Evolutionary conservation across 306 rosid genomes (phyloP), one percentile per base, ranked within the genome.

Genomic region (Carpinus fangiana): DNA sequence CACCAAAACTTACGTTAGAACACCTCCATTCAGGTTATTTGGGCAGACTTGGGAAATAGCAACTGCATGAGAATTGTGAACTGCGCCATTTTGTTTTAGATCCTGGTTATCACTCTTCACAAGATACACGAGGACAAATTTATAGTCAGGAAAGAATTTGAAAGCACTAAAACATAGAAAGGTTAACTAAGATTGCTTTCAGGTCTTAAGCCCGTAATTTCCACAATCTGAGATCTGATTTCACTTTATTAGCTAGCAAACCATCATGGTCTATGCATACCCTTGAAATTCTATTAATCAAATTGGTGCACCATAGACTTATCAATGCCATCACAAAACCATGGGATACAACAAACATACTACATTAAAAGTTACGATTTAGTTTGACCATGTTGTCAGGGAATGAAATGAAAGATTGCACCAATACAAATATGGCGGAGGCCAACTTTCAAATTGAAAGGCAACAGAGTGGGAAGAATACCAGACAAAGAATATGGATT

Each of bases 71-170:
- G 99, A 93, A 81, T 76, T 86, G 81, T 96, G 99, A 78, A 83
- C 88, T 56, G 89, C 75, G 61, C 69, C 89, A 66, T 83, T 56
- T 83, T 90, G 97, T 73, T 89, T 94, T 43, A 70, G 65, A 81
- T 94, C 98, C 88, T 85, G 98, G 83, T 75, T 85, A 72, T 88
- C 92, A 75, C 79, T 91, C 97, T 96, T 81, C 82, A 83, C 51
- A 85, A 46, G 72, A 59, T 51, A 71, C 82, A 85, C 18, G 47
- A 43, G 74, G 62, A 84, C 21, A 14, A 52, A 76, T 55, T 68
- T 36, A 74, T 70, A 51, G 80, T 86, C 75, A 88, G 70, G 52
- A 57, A 70, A 57, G 28, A 62, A 20, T 56, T 52, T 23, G 11
- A 56, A 38, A 74, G 47, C 10, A 73, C 34, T 54, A 76, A 60